Evolutionary conservation across 1,284 basidiomycete genomes (phyloP).

Genomic region (Marasmius sp.): DNA sequence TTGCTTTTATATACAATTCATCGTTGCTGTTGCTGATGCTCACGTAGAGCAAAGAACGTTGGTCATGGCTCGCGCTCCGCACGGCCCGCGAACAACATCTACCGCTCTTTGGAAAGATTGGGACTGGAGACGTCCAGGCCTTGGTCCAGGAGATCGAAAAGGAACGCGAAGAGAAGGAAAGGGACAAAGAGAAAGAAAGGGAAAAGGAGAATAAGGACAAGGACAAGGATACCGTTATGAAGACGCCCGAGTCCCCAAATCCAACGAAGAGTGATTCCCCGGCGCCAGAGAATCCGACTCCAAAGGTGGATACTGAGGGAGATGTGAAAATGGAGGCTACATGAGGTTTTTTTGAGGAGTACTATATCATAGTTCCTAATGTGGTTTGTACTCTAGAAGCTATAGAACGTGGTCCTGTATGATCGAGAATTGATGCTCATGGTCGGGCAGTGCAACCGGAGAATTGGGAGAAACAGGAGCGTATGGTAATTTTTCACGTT

Average conservation of each 20-base stretch:
- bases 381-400: neutral
- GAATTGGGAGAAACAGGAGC: neutral
- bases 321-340: slow-evolving; percentile 59
- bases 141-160: slow-evolving; percentile 70
- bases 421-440: no score
- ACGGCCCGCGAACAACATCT: slow-evolving; percentile 69
- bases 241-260: slow-evolving; percentile 4
- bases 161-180: slow-evolving; percentile 37
- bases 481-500: neutral
- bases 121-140: slow-evolving; percentile 69
- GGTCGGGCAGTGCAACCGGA: no score
- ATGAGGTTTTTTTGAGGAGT: slow-evolving; percentile 8
- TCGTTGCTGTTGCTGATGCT: neutral
- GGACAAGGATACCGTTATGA: slow-evolving; percentile 12
- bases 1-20: slow-evolving; percentile 1
- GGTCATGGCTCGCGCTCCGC: slow-evolving; percentile 78
- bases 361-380: neutral
- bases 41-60: slow-evolving; percentile 65
- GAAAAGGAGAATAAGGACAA: slow-evolving; percentile 13
- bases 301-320: slow-evolving; percentile 34
- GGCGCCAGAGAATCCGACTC: neutral
- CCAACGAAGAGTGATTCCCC: neutral
- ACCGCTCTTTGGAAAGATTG: slow-evolving; percentile 74
- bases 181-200: slow-evolving; percentile 30
- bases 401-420: no score